Conservation (phyloP, 345 rosid genomes). For the Rhodamnia rubescens region DNA sequence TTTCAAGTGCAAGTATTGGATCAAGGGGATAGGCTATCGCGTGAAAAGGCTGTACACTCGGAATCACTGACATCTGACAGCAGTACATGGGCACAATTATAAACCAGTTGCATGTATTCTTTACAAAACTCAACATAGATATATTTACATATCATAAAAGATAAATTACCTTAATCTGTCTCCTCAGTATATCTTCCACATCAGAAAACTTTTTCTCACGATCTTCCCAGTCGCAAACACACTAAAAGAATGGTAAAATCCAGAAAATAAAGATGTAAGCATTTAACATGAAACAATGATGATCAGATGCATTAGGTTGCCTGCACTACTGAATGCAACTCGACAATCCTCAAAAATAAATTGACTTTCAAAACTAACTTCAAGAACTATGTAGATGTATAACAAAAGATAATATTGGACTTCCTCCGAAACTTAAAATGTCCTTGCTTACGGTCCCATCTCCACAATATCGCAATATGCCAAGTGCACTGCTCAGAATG, state of each 20-base stretch:
- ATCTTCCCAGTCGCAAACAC: conserved; percentile 92
- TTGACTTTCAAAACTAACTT: not conserved
- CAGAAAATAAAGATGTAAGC: not conserved
- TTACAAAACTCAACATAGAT: not conserved
- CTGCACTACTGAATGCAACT: not conserved
- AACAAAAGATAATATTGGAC: not conserved
- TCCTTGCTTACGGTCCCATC: not conserved
- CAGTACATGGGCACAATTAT: not conserved
- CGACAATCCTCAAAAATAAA: not conserved
- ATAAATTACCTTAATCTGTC: conserved; percentile 66
- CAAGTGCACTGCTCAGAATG: not conserved
- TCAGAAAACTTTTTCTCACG: conserved; percentile 70
- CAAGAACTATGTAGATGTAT: not conserved
- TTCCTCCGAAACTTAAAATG: not conserved
- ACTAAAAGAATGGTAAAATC: conserved; percentile 22
- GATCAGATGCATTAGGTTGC: not conserved
- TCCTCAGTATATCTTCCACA: conserved; percentile 77
- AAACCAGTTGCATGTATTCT: not conserved
- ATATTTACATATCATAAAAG: not conserved
- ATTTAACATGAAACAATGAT: not conserved
- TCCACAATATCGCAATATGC: not conserved
- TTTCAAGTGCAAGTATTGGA: conserved; percentile 89
- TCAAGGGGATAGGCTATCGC: conserved; percentile 98
- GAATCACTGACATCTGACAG: conserved; percentile 77
- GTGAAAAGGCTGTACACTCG: conserved; percentile 98